Conservation (phyloP, 495 filamentous ascomycete species). For the Neurospora terricola region DNA sequence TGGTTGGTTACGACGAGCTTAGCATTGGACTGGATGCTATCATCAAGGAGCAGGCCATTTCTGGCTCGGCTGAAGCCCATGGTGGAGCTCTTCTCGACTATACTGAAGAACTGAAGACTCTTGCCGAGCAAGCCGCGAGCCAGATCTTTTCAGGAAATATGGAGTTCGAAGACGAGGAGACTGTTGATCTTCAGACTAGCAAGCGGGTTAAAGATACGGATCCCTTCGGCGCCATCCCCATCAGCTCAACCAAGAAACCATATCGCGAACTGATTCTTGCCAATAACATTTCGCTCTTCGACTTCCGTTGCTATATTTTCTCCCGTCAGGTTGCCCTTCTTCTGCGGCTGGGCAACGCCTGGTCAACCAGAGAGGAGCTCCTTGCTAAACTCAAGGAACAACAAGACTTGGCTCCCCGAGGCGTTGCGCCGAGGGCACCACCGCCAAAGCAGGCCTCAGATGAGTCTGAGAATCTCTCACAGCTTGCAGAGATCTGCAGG, state of each 20-base stretch:
- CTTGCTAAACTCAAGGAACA: conserved; percentile 48
- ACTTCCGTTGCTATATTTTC: conserved; percentile 93
- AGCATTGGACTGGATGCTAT: conserved; percentile 74
- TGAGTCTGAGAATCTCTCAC: conserved; percentile 62
- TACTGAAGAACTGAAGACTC: conserved; percentile 60
- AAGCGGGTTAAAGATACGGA: conserved; percentile 17
- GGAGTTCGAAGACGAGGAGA: conserved; percentile 34
- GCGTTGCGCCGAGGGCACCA: conserved; percentile 39
- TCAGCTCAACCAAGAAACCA: conserved; percentile 64
- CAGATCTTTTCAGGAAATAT: conserved; percentile 20
- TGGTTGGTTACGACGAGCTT: conserved; percentile 88
- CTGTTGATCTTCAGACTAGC: conserved; percentile 38
- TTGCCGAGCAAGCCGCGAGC: conserved; percentile 39
- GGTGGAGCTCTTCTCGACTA: conserved; percentile 54
- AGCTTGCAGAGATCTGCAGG: conserved; percentile 71
- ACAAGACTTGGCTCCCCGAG: conserved; percentile 40
- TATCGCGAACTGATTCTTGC: conserved; percentile 89
- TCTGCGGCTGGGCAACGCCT: conserved; percentile 68
- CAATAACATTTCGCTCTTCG: conserved; percentile 96
- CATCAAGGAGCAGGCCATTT: conserved; percentile 59
- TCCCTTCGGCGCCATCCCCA: conserved; percentile 45
- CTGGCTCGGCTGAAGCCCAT: conserved; percentile 45
- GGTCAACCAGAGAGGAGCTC: conserved; percentile 44
- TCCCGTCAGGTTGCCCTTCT: conserved; percentile 77
- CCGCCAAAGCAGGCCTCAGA: conserved; percentile 33